A percentile compares a stretch with the other conserved stretches of the same genome.
Conservation (phyloP, 805 yeast genomes). For the Candida wancherniae region DNA sequence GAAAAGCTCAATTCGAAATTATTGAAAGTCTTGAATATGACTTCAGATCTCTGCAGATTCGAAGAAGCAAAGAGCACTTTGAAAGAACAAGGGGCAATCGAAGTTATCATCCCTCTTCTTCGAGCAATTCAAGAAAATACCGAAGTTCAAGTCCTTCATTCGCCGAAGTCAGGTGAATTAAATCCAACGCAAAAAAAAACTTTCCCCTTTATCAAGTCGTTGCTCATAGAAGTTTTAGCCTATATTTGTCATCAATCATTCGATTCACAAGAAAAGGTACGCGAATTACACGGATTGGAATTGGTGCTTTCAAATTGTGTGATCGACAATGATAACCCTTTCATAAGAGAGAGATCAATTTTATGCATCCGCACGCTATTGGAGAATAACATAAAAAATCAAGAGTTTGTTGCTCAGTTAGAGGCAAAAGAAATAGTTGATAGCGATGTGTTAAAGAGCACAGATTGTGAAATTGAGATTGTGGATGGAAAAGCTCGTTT, state of each 20-base stretch:
- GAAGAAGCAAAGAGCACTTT: conserved; percentile 38
- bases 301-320: conserved; percentile 74
- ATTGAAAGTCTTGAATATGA: conserved; percentile 34
- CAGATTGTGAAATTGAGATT: conserved; percentile 75
- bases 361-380: conserved; percentile 70
- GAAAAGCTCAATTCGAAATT: conserved; percentile 13
- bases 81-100: conserved; percentile 35
- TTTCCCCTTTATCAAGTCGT: conserved; percentile 64
- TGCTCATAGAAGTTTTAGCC: conserved; percentile 63
- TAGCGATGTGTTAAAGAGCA: conserved; percentile 51
- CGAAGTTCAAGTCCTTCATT: conserved; percentile 6
- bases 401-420: conserved; percentile 64
- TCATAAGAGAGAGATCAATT: conserved; percentile 77
- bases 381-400: conserved; percentile 62
- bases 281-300: conserved; percentile 65
- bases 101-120: conserved; percentile 32
- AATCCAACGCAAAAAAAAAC: conserved; percentile 7
- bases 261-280: conserved; percentile 59
- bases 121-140: conserved; percentile 39
- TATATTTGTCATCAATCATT: conserved; percentile 48
- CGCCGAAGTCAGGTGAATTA: neutral
- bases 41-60: conserved; percentile 39
- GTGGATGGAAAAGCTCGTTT: conserved; percentile 65
- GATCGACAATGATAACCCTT: conserved; percentile 86
- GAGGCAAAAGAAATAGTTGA: conserved; percentile 71